Evolutionary conservation across 768 basidiomycete genomes (phyloP), one percentile per base, ranked within the genome.

Genomic region (Lactifluus pinguis): DNA sequence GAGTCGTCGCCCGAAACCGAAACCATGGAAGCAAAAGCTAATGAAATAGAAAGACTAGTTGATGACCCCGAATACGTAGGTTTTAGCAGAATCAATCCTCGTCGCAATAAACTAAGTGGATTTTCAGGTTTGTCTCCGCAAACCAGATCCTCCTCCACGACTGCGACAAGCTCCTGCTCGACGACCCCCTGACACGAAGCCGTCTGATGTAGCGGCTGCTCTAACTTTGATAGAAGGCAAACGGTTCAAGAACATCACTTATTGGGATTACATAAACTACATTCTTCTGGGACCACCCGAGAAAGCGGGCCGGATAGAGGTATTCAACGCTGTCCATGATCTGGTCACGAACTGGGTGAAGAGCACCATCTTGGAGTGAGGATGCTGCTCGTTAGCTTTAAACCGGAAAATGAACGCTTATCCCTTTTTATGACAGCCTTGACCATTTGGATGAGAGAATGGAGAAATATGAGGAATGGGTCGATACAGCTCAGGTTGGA

Each of bases 201-300:
- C 57, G 1, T 17, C 19, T 15, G 56, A 62, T 14, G 3, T 49
- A 8, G 61, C 61, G n/a, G 39, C 39, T 49, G 61, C 61, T 21
- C 52, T 62, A 0, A 58, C 61, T 21, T 34, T 54, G 6, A 32
- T 62, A 14, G 56, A 62, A 51, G 61, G 61, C 5, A 38, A 49
- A 1, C 61, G 61, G 15, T 62, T 58, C 34, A 58, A 58, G 61
- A 44, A 11, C 9, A 58, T 62, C 32, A 62, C 48, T 6, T 29
- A 38, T 36, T 62, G 61, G 61, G 61, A 62, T 30, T 62, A 58
- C 47, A 57, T 62, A 41, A 58, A 62, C 55, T 49, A 58, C 32
- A 45, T 10, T 9, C 52, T 25, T 25, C 25, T 25, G 25, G 25
- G 25, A 25, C 25, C 25, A 25, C 25, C 25, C 25, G 25, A 25